A percentile compares a stretch with the other conserved stretches of the same genome.
Conservation (phyloP, 208 protist genomes). For the Trypanosoma mega region DNA sequence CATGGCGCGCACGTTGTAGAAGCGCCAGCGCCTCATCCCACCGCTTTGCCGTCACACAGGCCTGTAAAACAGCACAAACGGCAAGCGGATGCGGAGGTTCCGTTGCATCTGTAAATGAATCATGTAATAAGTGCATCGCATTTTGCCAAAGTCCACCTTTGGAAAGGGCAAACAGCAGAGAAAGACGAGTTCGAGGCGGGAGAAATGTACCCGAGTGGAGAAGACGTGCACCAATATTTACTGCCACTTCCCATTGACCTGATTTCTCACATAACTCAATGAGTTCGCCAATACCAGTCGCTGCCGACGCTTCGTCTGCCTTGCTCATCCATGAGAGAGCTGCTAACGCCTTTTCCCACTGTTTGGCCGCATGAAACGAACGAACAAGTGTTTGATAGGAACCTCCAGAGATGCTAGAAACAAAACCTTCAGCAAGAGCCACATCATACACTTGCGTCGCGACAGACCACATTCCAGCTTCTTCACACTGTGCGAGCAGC, state of each 20-base stretch:
- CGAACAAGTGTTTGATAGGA: constrained; percentile 76
- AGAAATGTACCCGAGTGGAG: constrained; percentile 42
- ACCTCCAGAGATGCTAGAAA: constrained; percentile 50
- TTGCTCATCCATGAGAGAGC: constrained; percentile 86
- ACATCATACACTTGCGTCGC: constrained; percentile 75
- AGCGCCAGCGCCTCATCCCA: constrained; percentile 52
- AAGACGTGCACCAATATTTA: constrained; percentile 53
- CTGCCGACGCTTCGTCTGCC: constrained; percentile 66
- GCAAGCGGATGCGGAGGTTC: constrained; percentile 63
- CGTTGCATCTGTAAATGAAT: constrained; percentile 53
- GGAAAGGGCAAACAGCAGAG: constrained; percentile 65
- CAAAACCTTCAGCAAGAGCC: constrained; percentile 63
- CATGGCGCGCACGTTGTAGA: constrained; percentile 35
- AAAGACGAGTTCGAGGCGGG: constrained; percentile 49
- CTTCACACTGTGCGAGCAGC: constrained; percentile 67
- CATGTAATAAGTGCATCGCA: constrained; percentile 40
- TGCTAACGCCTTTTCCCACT: constrained; percentile 84
- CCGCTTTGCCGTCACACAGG: constrained; percentile 44
- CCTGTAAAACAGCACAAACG: constrained; percentile 70
- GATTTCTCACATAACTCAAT: constrained; percentile 79
- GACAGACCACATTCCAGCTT: constrained; percentile 61
- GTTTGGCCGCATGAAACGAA: constrained; percentile 59
- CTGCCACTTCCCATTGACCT: constrained; percentile 78
- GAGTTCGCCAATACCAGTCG: constrained; percentile 66
- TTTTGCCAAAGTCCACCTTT: constrained; percentile 60